Conservation (phyloP, 2,329 filamentous ascomycete species). For the Lithohypha guttulata region DNA sequence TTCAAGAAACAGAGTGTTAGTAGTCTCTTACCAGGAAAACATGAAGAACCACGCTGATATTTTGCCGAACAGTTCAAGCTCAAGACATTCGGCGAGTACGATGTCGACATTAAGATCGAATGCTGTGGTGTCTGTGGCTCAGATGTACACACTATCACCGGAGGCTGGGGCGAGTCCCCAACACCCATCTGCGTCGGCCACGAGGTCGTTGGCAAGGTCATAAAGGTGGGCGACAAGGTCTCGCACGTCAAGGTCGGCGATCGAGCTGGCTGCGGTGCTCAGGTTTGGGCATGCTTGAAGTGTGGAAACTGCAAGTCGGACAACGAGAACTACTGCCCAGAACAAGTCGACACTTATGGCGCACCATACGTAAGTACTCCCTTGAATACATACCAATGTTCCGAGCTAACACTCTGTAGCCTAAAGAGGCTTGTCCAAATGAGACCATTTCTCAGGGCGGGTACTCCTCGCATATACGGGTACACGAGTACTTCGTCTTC, state of each 20-base stretch:
- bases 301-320: conserved; percentile 56
- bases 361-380: no score
- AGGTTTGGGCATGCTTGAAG: conserved; percentile 53
- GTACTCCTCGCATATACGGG: conserved; percentile 58
- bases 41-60: not conserved
- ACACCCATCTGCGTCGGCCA: conserved; percentile 45
- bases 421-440: conserved; percentile 35
- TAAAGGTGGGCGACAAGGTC: conserved; percentile 57
- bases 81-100: conserved; percentile 76
- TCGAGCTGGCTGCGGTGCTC: conserved; percentile 59
- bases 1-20: conserved; percentile 48
- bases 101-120: conserved; percentile 80
- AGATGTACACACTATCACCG: conserved; percentile 60
- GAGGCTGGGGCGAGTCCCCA: conserved; percentile 43
- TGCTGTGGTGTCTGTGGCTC: conserved; percentile 67
- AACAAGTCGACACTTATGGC: no score
- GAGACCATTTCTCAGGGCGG: conserved; percentile 57
- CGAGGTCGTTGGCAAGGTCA: conserved; percentile 59
- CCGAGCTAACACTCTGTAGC: conserved; percentile 38
- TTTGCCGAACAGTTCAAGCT: conserved; percentile 51
- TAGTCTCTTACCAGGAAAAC: conserved; percentile 1
- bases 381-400: conserved; percentile 46
- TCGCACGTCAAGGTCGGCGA: conserved; percentile 51
- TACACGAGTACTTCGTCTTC: conserved; percentile 65
- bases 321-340: conserved; percentile 59